phyloP scores from a whole-genome alignment of 2,329 filamentous ascomycete species.

The Fusarium dimerum region DNA sequence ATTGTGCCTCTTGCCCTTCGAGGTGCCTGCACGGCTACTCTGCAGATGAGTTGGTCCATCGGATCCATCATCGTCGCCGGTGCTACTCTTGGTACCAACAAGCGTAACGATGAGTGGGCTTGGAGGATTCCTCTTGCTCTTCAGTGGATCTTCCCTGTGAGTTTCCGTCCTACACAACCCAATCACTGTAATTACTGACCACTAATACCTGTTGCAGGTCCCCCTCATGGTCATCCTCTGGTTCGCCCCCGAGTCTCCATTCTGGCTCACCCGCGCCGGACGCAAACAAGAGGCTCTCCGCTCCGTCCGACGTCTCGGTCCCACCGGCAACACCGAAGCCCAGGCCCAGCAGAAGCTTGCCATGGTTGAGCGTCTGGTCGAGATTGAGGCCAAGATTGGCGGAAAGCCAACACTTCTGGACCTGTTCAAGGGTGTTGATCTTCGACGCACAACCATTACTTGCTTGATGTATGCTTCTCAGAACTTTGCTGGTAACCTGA shows the following conservation, averaged over 20 bases:
- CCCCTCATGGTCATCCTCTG: constrained; percentile 52
- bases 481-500: constrained; percentile 59
- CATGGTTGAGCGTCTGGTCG: constrained; percentile 57
- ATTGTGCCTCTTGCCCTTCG: constrained; percentile 58
- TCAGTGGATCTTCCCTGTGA: constrained; percentile 56
- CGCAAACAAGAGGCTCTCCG: constrained; percentile 41
- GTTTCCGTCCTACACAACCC: neutral
- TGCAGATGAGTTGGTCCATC: constrained; percentile 65
- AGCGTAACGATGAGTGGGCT: constrained; percentile 21
- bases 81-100: constrained; percentile 53
- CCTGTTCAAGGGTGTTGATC: constrained; percentile 54
- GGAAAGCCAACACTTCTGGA: constrained; percentile 48
- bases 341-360: constrained; percentile 43
- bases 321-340: constrained; percentile 5
- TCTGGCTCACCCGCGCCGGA: constrained; percentile 53
- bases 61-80: constrained; percentile 60
- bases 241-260: constrained; percentile 49
- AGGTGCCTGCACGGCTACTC: constrained; percentile 55
- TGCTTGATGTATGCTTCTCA: constrained; percentile 58
- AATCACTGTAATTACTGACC: neutral
- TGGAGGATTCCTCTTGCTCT: constrained; percentile 51
- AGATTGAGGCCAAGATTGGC: constrained; percentile 44
- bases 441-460: constrained; percentile 54
- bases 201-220: neutral
- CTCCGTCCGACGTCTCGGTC: constrained; percentile 47